These are phyloP conservation scores for Metroxylon sagu DNA, from an alignment of 176 grass and related monocot species.

Conservation along the genomic window DNA sequence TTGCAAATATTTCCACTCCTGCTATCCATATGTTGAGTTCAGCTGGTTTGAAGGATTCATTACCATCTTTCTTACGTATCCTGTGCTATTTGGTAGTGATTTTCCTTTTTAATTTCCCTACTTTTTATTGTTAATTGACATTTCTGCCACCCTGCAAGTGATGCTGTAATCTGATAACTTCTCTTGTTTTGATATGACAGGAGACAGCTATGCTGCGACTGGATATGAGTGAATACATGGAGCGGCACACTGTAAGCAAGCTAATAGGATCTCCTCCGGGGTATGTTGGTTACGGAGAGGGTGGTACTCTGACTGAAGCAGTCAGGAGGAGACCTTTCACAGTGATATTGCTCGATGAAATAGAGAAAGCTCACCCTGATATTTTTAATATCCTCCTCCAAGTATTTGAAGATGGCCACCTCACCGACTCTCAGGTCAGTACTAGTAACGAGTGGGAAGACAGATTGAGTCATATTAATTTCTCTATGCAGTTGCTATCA, in stretches of 20 bases:
- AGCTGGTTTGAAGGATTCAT: no score
- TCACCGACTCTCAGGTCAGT: slow-evolving; percentile 73
- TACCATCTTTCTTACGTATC: no score
- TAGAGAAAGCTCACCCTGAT: slow-evolving; percentile 99
- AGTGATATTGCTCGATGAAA: slow-evolving; percentile 82
- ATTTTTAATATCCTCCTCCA: slow-evolving; percentile 98
- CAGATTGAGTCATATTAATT: no score
- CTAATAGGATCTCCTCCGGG: slow-evolving; percentile 97
- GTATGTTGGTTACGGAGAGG: slow-evolving; percentile 84
- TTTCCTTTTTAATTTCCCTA: no score
- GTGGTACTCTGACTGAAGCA: slow-evolving; percentile 90
- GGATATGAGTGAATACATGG: slow-evolving; percentile 99
- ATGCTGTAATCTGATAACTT: no score
- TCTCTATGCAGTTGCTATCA: no score
- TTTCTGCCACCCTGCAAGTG: no score
- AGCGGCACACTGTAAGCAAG: slow-evolving; percentile 82
- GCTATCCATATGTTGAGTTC: no score
- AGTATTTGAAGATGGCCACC: slow-evolving; percentile 93
- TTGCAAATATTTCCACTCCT: no score
- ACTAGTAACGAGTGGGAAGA: background rate
- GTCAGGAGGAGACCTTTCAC: slow-evolving; percentile 88
- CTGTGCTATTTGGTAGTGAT: no score
- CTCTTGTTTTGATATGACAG: slow-evolving; percentile 34
- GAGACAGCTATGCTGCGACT: slow-evolving; percentile 79
- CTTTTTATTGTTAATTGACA: no score